phyloP scores from a whole-genome alignment of 768 basidiomycete species.

The Vararia minispora region DNA sequence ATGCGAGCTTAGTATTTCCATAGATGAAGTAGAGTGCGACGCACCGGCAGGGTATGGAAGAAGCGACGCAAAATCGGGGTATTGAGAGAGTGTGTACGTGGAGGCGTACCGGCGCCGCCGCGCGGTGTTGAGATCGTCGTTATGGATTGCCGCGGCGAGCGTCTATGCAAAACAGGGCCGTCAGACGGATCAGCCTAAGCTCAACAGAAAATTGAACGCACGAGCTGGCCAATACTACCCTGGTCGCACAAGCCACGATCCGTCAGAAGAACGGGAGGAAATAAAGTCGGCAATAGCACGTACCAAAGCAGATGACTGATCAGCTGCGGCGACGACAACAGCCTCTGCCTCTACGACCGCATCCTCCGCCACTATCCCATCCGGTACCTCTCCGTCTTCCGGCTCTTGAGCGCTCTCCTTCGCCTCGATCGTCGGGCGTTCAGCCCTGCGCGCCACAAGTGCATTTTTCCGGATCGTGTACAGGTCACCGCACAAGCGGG shows the following conservation, averaged over 20 bases:
- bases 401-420: conserved; percentile 13
- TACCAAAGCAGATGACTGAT: too few species aligned
- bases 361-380: conserved; percentile 15
- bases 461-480: too few species aligned
- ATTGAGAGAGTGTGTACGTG: conserved; percentile 54
- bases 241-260: too few species aligned
- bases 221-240: conserved; percentile 66
- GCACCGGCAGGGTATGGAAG: conserved; percentile 52
- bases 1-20: conserved; percentile 4
- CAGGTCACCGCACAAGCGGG: conserved; percentile 47
- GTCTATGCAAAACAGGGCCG: too few species aligned
- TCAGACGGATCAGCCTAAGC: too few species aligned
- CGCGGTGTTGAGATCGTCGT: conserved; percentile 53
- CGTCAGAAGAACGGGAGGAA: too few species aligned
- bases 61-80: conserved; percentile 33
- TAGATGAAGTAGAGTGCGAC: conserved; percentile 11
- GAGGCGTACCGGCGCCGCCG: conserved; percentile 45
- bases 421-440: conserved; percentile 18
- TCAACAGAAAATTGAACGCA: too few species aligned
- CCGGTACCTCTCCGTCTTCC: conserved; percentile 9
- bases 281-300: conserved; percentile 7
- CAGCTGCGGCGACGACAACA: neutral
- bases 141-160: conserved; percentile 59
- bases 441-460: neutral
- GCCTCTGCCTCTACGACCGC: too few species aligned